Conservation (phyloP, 176 grass and related monocot species). For the Carex myosuroides region DNA sequence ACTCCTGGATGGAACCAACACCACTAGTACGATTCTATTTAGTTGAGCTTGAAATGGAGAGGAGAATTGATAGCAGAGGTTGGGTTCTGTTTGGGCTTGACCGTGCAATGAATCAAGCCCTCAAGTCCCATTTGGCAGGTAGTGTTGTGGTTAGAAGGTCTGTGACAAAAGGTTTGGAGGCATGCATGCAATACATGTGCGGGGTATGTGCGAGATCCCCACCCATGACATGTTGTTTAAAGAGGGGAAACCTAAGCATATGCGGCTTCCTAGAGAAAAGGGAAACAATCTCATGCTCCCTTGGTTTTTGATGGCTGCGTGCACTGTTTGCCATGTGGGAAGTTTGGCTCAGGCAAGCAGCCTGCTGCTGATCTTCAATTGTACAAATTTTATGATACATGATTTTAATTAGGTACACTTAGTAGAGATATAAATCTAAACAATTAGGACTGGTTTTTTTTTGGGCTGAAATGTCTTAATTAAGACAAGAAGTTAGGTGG, state of each 20-base stretch:
- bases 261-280: not conserved
- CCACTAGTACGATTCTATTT: too few species aligned
- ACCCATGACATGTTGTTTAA: constrained; percentile 9
- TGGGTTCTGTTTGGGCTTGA: not conserved
- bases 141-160: constrained; percentile 12
- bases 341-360: not conserved
- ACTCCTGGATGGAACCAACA: too few species aligned
- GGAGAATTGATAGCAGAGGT: too few species aligned
- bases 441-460: not conserved
- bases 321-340: not conserved
- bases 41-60: too few species aligned
- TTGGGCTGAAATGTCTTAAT: too few species aligned
- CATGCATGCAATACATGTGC: constrained; percentile 21
- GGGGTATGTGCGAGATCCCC: not conserved
- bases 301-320: not conserved
- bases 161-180: not conserved
- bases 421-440: not conserved
- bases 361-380: not conserved
- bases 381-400: not conserved
- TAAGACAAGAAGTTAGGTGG: too few species aligned
- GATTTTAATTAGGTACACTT: too few species aligned
- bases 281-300: not conserved
- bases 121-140: not conserved
- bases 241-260: constrained; percentile 9
- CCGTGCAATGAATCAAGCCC: constrained; percentile 1